Base-by-base conservation (phyloP, 805 yeast species). In the Pichia cephalocereana region DNA sequence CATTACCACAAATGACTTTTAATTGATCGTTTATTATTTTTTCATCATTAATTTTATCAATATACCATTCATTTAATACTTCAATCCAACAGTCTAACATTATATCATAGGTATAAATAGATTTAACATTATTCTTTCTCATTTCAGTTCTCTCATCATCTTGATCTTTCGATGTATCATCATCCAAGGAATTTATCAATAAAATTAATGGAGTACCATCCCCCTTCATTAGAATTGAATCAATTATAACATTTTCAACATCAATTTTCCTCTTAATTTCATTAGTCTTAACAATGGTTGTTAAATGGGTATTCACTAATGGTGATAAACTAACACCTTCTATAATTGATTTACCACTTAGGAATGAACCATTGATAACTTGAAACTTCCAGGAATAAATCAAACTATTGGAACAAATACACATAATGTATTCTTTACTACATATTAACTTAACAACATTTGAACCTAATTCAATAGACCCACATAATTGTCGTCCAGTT, bases 281-380 rank as follows among this genome's bases (percentile, higher is more conserved):
- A 34, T 12, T 34, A 15, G 37, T 34, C 12, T 34, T 34, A 12
- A 15, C n/a, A 15, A 34, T 15, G 2, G n/a, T 34, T 7, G 17
- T 40, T 27, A 53, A 39, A 38, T 50, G 61, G 40, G 64, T 67
- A 57, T 78, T 77, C 47, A 80, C 55, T 3, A 80, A 65, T 0
- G 82, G 72, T 0, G 86, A 77, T 27, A 82, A 52, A 2, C 84
- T 75, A 1, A 78, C 66, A 1, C 72, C 73, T 32, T 61, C 61
- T 36, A 76, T 50, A 0, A 75, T 45, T 2, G 64, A 66, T 28
- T 70, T 57, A 6, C 52, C 49, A 34, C 17, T 34, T 2, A 37
- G 8, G 7, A 54, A 51, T 8, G 52, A 53, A 17, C 40, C 38
- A 37, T 47, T 44, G 8, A 23, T 26, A 26, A 42, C 39, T n/a